A percentile compares a stretch with the other conserved stretches of the same genome.
phyloP scores from a whole-genome alignment of 2,329 filamentous ascomycete species.

The Sporothrix phasma region DNA sequence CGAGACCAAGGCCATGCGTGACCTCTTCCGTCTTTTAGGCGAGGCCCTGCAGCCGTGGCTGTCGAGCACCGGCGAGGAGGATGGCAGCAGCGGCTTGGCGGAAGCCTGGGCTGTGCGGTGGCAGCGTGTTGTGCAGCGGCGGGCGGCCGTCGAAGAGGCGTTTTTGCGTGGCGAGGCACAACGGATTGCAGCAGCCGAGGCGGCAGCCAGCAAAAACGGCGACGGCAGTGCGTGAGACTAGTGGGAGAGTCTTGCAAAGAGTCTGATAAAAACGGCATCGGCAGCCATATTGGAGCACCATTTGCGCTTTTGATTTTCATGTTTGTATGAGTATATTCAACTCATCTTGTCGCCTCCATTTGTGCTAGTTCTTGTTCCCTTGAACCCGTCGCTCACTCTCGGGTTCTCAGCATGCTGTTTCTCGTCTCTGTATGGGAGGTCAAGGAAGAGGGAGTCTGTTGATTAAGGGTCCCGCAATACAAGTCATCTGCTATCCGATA shows the following conservation, averaged over 20 bases:
- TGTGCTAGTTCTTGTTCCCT: not conserved
- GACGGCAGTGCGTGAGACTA: not conserved
- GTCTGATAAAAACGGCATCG: not conserved
- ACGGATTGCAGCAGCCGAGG: conserved; percentile 14
- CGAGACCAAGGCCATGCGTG: conserved; percentile 65
- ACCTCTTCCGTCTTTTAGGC: conserved; percentile 72
- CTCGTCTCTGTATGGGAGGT: not conserved
- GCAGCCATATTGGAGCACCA: not conserved
- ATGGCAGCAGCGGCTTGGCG: conserved; percentile 55
- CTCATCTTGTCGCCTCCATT: not conserved
- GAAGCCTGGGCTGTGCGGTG: conserved; percentile 76
- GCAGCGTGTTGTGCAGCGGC: conserved; percentile 73
- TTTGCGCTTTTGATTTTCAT: not conserved
- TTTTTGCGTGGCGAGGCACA: conserved; percentile 37
- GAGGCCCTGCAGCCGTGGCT: conserved; percentile 67
- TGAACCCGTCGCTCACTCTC: not conserved
- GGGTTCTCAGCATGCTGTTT: not conserved
- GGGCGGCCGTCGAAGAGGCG: conserved; percentile 76
- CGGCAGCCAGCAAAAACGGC: conserved; percentile 7
- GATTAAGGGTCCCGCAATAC: not conserved
- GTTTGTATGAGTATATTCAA: not conserved
- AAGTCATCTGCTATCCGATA: not conserved
- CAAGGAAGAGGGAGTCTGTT: not conserved
- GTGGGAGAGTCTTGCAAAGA: not conserved
- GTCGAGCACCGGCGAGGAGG: conserved; percentile 39